Percentiles rank a stretch among this genome's conserved stretches.
These are phyloP conservation scores for Penicillium coffeae DNA, from an alignment of 495 filamentous ascomycete genomes.

Conservation along the genomic window DNA sequence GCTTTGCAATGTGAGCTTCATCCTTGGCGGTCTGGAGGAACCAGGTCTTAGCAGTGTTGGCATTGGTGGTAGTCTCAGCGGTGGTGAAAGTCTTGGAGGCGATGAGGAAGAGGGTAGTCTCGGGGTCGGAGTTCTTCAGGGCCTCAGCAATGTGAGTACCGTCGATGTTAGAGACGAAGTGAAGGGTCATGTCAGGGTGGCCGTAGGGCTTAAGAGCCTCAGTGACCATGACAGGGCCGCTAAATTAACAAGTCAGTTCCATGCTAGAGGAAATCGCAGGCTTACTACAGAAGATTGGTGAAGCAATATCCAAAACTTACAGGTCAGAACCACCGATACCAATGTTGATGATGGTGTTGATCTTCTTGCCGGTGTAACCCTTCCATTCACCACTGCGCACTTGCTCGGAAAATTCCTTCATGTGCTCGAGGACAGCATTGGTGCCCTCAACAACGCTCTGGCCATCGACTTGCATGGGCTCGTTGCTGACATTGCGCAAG, in stretches of 20 bases:
- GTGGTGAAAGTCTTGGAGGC: slow-evolving; percentile 99
- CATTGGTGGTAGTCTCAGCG: slow-evolving; percentile 94
- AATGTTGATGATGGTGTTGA: slow-evolving; percentile 94
- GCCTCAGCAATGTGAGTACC: slow-evolving; percentile 97
- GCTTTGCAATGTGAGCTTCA: slow-evolving; percentile 77
- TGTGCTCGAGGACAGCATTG: slow-evolving; percentile 87
- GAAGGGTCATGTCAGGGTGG: slow-evolving; percentile 75
- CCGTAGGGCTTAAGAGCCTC: slow-evolving; percentile 95
- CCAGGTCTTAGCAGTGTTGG: slow-evolving; percentile 94
- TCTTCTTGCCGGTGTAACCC: slow-evolving; percentile 96
- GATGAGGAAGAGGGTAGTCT: slow-evolving; percentile 95
- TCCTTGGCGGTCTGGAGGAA: slow-evolving; percentile 87
- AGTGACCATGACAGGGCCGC: slow-evolving; percentile 96
- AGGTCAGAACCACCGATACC: slow-evolving; percentile 98
- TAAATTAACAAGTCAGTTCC: slow-evolving; percentile 42
- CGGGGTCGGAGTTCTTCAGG: slow-evolving; percentile 79
- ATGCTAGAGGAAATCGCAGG: too few relatives aligned
- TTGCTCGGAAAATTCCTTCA: slow-evolving; percentile 95
- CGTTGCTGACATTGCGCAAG: slow-evolving; percentile 78
- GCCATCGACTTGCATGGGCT: slow-evolving; percentile 89
- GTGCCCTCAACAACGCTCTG: slow-evolving; percentile 94
- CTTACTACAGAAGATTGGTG: too few relatives aligned
- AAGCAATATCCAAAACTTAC: too few relatives aligned
- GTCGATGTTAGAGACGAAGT: slow-evolving; percentile 99
- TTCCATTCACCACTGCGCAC: slow-evolving; percentile 96